Evolutionary conservation across 768 basidiomycete genomes (phyloP).

Genomic region (Amanita inopinata): DNA sequence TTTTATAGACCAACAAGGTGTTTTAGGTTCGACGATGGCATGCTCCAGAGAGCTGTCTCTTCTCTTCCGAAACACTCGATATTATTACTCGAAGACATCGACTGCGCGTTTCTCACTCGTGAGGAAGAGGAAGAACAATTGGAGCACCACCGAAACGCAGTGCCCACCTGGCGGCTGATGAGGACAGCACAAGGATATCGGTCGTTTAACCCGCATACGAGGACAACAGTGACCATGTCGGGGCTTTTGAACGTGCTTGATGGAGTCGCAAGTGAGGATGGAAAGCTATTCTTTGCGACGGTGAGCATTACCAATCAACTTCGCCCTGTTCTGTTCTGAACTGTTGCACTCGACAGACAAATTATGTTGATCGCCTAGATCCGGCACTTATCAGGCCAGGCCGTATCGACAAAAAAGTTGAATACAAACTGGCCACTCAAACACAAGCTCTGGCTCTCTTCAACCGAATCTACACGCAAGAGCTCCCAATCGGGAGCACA

Average conservation of each 20-base stretch:
- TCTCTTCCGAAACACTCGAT: conserved; percentile 45
- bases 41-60: conserved; percentile 35
- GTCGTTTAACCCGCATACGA: conserved; percentile 7
- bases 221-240: conserved; percentile 35
- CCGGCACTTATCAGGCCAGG: conserved; percentile 48
- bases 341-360: conserved; percentile 28
- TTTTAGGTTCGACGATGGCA: conserved; percentile 36
- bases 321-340: too few relatives aligned
- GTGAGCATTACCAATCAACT: conserved; percentile 20
- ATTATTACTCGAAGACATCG: conserved; percentile 51
- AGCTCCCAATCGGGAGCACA: conserved; percentile 13
- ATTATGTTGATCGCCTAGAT: conserved; percentile 46
- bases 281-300: conserved; percentile 52
- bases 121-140: conserved; percentile 28
- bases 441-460: conserved; percentile 40
- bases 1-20: conserved; percentile 5
- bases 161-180: too few relatives aligned
- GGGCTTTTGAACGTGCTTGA: conserved; percentile 51
- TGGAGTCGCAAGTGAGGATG: conserved; percentile 52
- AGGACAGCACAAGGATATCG: conserved; percentile 6
- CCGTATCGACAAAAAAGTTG: conserved; percentile 43
- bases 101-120: conserved; percentile 45
- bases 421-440: conserved; percentile 38
- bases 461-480: conserved; percentile 36
- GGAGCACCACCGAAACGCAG: neutral